These are phyloP conservation scores for Diphasiastrum complanatum DNA, from an alignment of 83 land plant species.

Conservation along the genomic window DNA sequence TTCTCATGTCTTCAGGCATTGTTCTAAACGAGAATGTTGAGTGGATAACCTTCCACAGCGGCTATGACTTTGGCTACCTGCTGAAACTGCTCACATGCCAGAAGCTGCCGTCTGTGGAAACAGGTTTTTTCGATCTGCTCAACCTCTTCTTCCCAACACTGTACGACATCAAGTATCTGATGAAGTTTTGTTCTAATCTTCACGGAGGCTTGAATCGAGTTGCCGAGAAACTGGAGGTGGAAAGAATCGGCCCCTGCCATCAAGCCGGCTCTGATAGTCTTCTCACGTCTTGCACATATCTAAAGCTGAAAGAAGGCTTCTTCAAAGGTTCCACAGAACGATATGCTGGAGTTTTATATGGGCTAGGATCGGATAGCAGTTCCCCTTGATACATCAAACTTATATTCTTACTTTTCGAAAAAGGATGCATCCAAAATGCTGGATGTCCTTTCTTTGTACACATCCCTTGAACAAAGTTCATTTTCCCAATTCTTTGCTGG, in stretches of 20 bases:
- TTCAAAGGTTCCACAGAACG: not conserved
- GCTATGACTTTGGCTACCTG: too few relatives aligned
- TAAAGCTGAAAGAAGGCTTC: not conserved
- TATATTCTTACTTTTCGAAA: too few relatives aligned
- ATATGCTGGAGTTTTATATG: not conserved
- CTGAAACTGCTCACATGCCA: constrained; percentile 1
- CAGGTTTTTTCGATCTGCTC: not conserved
- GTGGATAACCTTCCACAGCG: constrained; percentile 16
- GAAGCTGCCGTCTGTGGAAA: not conserved
- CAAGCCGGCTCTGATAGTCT: too few relatives aligned
- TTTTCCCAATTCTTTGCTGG: too few relatives aligned
- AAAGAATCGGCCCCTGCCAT: not conserved
- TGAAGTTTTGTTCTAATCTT: not conserved
- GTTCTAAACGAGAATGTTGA: constrained; percentile 8
- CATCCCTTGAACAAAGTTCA: too few relatives aligned
- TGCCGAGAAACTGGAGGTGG: not conserved
- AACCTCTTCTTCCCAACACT: not conserved
- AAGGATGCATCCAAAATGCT: too few relatives aligned
- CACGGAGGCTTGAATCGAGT: not conserved
- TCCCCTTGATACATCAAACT: too few relatives aligned
- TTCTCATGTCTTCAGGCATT: constrained; percentile 12
- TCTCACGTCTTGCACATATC: not conserved
- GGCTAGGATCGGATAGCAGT: not conserved
- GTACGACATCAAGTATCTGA: not conserved
- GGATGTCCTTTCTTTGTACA: too few relatives aligned